Percentiles rank a stretch among this genome's conserved stretches.
Conservation (phyloP, 225 moss, liverwort and hornwort genomes). For the Marchantia paleacea region DNA sequence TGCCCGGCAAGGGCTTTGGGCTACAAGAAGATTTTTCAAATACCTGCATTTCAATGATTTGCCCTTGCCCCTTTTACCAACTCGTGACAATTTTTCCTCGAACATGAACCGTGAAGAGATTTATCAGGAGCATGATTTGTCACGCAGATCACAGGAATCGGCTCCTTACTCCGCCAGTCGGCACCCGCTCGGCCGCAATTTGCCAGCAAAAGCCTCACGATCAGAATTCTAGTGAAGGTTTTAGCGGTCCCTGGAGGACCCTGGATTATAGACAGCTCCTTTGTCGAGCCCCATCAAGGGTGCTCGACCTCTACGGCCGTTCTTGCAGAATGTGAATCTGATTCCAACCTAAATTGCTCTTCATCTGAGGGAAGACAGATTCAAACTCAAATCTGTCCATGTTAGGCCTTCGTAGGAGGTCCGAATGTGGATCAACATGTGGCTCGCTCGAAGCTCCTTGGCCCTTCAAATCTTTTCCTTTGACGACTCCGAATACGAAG, state of each 20-base stretch:
- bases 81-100: slow-evolving; percentile 31
- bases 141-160: slow-evolving; percentile 42
- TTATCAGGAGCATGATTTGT: slow-evolving; percentile 55
- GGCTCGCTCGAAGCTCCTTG: too few relatives aligned
- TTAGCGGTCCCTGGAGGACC: slow-evolving; percentile 58
- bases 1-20: too few relatives aligned
- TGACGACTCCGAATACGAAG: slow-evolving; percentile 33
- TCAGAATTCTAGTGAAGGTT: slow-evolving; percentile 39
- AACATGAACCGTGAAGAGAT: slow-evolving; percentile 43
- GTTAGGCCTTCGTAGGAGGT: slow-evolving; percentile 24
- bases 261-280: slow-evolving; percentile 54
- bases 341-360: slow-evolving; percentile 27
- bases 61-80: slow-evolving; percentile 38
- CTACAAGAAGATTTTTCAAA: slow-evolving; percentile 27
- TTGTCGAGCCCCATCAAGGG: slow-evolving; percentile 43
- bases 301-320: slow-evolving; percentile 29
- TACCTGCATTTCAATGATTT: slow-evolving; percentile 5
- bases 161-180: slow-evolving; percentile 34
- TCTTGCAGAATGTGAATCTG: slow-evolving; percentile 24
- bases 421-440: slow-evolving; percentile 30
- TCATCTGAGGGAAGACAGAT: slow-evolving; percentile 24
- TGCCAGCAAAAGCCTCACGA: slow-evolving; percentile 37
- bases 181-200: slow-evolving; percentile 2
- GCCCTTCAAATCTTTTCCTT: too few relatives aligned
- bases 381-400: slow-evolving; percentile 36